phyloP scores from a whole-genome alignment of 371 early-diverging fungal species.

The Lichtheimia ornata region DNA sequence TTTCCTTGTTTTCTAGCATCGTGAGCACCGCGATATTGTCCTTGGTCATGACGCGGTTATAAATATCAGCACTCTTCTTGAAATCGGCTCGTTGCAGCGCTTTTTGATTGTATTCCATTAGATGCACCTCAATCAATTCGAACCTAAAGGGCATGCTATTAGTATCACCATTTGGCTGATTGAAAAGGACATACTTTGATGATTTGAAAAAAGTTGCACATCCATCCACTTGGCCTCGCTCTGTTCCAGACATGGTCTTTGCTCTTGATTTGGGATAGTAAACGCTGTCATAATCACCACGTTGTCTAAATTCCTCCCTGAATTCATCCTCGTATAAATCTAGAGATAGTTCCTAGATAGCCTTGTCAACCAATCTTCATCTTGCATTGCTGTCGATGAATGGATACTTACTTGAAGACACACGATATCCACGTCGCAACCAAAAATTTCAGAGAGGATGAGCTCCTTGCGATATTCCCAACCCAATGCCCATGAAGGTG shows the following conservation, averaged over 20 bases:
- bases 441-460: constrained; percentile 86
- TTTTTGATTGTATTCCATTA: constrained; percentile 93
- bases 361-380: too few relatives aligned
- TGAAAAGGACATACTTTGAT: constrained; percentile 58
- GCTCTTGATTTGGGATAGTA: constrained; percentile 95
- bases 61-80: constrained; percentile 89
- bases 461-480: constrained; percentile 95
- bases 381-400: neutral
- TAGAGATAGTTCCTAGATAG: constrained; percentile 5
- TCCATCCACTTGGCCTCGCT: constrained; percentile 92
- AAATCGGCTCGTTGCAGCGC: constrained; percentile 89
- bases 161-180: neutral
- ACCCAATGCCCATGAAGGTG: constrained; percentile 95
- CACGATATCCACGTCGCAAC: constrained; percentile 91
- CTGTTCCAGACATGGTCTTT: constrained; percentile 89
- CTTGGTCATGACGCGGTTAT: constrained; percentile 94
- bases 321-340: constrained; percentile 85
- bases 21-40: constrained; percentile 95
- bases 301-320: constrained; percentile 68
- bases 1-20: constrained; percentile 83
- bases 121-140: constrained; percentile 72
- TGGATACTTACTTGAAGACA: constrained; percentile 86
- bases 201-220: constrained; percentile 97
- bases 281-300: constrained; percentile 88
- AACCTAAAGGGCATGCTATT: constrained; percentile 52